Percentiles rank a stretch among this genome's conserved stretches.
These are phyloP conservation scores for Leptomonas seymouri DNA, from an alignment of 208 protist genomes.

Conservation along the genomic window DNA sequence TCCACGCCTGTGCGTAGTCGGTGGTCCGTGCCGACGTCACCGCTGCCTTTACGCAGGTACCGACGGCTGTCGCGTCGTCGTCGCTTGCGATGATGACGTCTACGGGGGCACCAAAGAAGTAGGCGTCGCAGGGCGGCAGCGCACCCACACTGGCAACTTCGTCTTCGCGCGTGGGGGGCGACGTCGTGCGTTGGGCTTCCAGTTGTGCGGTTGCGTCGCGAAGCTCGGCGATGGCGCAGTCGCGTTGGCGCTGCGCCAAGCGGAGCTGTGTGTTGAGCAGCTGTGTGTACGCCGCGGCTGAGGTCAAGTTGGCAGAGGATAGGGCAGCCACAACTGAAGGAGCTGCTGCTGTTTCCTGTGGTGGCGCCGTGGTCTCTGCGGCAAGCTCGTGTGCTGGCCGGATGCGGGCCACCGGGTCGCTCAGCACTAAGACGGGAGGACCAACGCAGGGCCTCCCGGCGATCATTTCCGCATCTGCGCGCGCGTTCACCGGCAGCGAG, in stretches of 20 bases:
- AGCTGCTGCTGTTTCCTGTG: too few relatives aligned
- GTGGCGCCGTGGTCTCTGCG: not conserved
- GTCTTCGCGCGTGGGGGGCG: not conserved
- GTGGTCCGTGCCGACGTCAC: not conserved
- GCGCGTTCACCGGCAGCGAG: not conserved
- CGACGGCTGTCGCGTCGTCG: not conserved
- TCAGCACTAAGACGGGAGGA: conserved; percentile 11
- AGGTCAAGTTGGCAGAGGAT: not conserved
- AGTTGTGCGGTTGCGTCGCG: not conserved
- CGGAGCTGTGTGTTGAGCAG: conserved; percentile 10
- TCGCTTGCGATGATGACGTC: conserved; percentile 1
- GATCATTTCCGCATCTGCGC: conserved; percentile 7
- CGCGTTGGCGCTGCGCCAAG: conserved; percentile 7
- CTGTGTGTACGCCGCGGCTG: conserved; percentile 1
- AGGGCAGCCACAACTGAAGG: too few relatives aligned
- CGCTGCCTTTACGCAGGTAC: not conserved
- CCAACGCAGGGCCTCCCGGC: conserved; percentile 16
- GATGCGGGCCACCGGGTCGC: not conserved
- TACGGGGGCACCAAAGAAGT: conserved; percentile 24
- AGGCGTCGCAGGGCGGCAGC: conserved; percentile 29
- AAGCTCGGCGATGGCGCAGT: conserved; percentile 11
- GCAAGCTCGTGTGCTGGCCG: not conserved
- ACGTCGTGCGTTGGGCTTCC: not conserved
- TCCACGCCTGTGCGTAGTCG: conserved; percentile 31
- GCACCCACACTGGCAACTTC: not conserved